Base-by-base conservation (phyloP, 164 flowering plant species). In the Aristolochia fimbriata region DNA sequence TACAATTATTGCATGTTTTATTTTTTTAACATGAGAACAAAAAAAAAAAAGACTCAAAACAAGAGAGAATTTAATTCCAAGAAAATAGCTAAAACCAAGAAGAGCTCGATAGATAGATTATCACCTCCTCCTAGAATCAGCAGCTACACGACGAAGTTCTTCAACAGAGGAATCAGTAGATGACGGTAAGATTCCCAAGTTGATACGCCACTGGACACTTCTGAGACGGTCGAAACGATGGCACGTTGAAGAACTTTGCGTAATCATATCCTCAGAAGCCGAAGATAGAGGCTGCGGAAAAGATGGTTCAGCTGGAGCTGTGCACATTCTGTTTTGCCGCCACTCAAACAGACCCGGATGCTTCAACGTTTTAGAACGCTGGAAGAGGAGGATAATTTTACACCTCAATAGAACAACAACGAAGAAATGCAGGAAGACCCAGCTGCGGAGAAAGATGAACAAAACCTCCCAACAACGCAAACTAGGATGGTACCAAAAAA, bases 131-230 rank as follows among this genome's bases (percentile, higher is more conserved):
- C 97, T 69, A 65, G 81, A 78, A 76, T 93, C 86, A 17, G 99
- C 97, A 0, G 97, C 81, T 21, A 85, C 89, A 0, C 92, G 83
- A 15, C 99, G 96, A 63, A 90, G 89, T 70, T 86, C 85, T 60
- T 84, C 96, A 20, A 82, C 61, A 8, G 86, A 75, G 62, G 82
- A 64, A 52, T 52, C 56, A 69, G 76, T 73, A 55, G 80, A 69
- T 37, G 43, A 7, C 0, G 96, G 96, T 70, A 90, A 76, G 75
- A 87, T 75, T 67, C 94, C 91, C 51, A 93, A 82, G 80, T 83
- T 74, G 31, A 93, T 78, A 23, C 98, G 86, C 98, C 98, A 93
- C 62, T 63, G 81, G 6, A 93, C 90, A 43, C 98, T 80, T 75
- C 98, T 81, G 4, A 89, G 81, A 62, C 74, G 64, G 17, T 59